Base-by-base conservation (phyloP, 2,329 filamentous ascomycete genomes). In the Aspergillus latus region DNA sequence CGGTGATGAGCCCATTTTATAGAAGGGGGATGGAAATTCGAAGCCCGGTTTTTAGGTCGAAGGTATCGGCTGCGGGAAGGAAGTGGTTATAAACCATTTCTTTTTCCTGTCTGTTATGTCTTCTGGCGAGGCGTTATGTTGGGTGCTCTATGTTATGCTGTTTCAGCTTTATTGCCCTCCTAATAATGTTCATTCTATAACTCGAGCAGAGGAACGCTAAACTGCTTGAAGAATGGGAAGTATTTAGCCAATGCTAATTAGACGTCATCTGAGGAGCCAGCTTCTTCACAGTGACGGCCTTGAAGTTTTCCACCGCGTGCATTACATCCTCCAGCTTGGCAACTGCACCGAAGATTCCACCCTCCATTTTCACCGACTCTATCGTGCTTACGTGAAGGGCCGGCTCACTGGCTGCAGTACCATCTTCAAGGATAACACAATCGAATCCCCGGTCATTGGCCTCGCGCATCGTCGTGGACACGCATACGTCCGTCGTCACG, bases 1-100 rank as follows among this genome's bases (percentile, higher is more conserved):
- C 92, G 10, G 86, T 92, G 56, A 97, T 99, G 94, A 97, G 86
- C 70, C 94, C 94, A 0, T 99, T 99, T 73, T 97, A 97, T 78
- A 82, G 83, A 52, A 85, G 88, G 54, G 93, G 96, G 62, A 89
- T 89, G 81, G 87, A 90, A 65, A 87, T 99, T 51, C 86, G 82
- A 69, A 97, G 92, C 74, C 89, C 91, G 0, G 84, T 97, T 1
- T 99, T 99, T 72, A 83, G 90, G 63, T 80, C 84, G 54, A 84
- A 89, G 68, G 92, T 99, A 16, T 86, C 85, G 1, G 90, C 90
- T 2, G 93, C 93, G 0, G 94, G 92, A 64, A 91, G 90, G 77
- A 99, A 97, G 75, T 97, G 94, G 76, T 74, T 97, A 57, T 96
- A 74, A 81, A 49, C 34, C 15, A 15, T 49, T 52, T 40, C 39